Evolutionary conservation across 164 flowering plant species (phyloP), one percentile per base, ranked within the genome.

Genomic region (Vitis amurensis): DNA sequence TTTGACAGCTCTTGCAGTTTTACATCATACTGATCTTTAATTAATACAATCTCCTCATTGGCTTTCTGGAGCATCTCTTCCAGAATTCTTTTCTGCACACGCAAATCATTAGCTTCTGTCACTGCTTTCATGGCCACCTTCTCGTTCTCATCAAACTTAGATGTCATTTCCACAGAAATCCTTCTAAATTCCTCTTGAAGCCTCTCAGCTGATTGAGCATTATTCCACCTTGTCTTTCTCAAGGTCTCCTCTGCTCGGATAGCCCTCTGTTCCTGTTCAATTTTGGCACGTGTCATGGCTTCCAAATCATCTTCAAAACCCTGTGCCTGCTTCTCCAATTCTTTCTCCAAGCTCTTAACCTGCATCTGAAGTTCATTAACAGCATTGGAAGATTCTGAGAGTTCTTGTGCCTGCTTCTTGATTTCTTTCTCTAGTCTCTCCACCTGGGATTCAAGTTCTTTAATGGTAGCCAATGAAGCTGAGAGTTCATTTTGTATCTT

Each of bases 191-290:
- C 85, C 53, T 79, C 81, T 52, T 83, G 85, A 29, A 83, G 80
- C 63, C 68, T 63, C 74, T 81, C 83, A 17, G 85, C 76, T 55
- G 77, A 70, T 13, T 65, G 49, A 62, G 83, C 72, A 71, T 78
- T 77, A 50, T 81, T 81, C 77, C 72, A 71, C 63, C 70, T 79
- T 47, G 84, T 79, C 61, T 77, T 77, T 53, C 77, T 63, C 74
- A 83, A 70, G 50, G 74, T 68, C 72, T 85, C 86, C 76, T 85
- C 85, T 71, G 86, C 88, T 15, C 52, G 69, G 60, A 83, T 71
- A 14, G 85, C 88, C 62, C 80, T 75, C 76, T 85, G 78, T 68
- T 83, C 86, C 63, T 72, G 82, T 69, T 79, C 80, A 58, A 70
- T 67, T 72, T 81, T 83, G 50, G 71, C 81, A 52, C 15, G 68